phyloP scores from a whole-genome alignment of 306 rosid species.

The Comarum palustre region DNA sequence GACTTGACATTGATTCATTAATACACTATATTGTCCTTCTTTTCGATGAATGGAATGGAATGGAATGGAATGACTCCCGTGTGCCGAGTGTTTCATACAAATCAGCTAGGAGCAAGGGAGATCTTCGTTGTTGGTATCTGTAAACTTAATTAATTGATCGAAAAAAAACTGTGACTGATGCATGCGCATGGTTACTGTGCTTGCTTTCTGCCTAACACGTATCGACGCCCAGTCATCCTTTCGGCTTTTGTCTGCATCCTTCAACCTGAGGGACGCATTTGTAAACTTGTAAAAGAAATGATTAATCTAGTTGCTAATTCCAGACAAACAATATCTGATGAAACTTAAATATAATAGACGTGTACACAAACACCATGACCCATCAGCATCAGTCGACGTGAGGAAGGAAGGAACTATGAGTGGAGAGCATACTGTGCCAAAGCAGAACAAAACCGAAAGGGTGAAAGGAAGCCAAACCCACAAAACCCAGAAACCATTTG shows the following conservation, averaged over 20 bases:
- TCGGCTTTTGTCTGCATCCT: neutral
- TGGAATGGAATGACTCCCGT: too few relatives aligned
- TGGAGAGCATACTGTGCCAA: conserved; percentile 16
- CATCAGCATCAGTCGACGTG: conserved; percentile 12
- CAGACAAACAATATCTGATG: neutral
- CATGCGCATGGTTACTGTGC: neutral
- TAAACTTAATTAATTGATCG: too few relatives aligned
- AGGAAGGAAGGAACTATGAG: neutral
- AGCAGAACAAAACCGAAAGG: conserved; percentile 2
- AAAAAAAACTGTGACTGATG: too few relatives aligned
- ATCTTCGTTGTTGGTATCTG: too few relatives aligned
- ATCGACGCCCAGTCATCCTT: neutral
- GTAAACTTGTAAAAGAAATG: neutral
- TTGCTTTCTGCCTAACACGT: neutral
- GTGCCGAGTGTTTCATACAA: too few relatives aligned
- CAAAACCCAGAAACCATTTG: neutral
- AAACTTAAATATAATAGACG: neutral
- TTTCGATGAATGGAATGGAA: too few relatives aligned
- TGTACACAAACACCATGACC: conserved; percentile 3
- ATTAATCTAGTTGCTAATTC: neutral
- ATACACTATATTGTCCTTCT: too few relatives aligned
- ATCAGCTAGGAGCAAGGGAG: too few relatives aligned
- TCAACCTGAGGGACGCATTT: neutral
- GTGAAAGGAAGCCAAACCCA: conserved; percentile 3
- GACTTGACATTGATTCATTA: too few relatives aligned